These are phyloP conservation scores for Rhynchospora pubera DNA, from an alignment of 176 grass and related monocot genomes.

Conservation along the genomic window DNA sequence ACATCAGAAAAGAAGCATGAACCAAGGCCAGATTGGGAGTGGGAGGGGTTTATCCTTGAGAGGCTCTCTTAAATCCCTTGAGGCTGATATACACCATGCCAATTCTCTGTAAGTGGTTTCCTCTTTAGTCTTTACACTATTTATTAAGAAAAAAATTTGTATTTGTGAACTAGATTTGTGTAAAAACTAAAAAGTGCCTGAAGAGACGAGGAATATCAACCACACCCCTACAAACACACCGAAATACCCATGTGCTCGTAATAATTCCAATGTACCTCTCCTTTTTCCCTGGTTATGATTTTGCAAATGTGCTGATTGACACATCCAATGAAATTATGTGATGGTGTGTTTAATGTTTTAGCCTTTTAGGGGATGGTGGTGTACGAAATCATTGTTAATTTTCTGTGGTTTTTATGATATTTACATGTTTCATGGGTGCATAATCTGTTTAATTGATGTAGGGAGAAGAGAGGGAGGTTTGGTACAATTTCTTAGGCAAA, in stretches of 20 bases:
- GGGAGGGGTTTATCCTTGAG: conserved; percentile 46
- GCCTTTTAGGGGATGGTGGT: background rate
- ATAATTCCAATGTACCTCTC: no score
- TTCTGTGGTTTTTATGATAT: background rate
- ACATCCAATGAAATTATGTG: background rate
- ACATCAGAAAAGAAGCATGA: conserved; percentile 1
- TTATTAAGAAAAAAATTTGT: background rate
- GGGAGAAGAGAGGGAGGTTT: background rate
- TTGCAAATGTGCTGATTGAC: background rate
- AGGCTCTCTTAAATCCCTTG: conserved; percentile 65
- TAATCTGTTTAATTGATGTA: background rate
- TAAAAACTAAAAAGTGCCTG: background rate
- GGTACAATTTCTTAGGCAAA: background rate
- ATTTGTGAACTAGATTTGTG: background rate
- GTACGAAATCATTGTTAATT: background rate
- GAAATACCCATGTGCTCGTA: no score
- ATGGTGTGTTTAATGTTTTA: background rate
- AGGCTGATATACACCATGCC: conserved; percentile 76
- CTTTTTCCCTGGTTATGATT: background rate
- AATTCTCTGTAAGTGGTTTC: conserved; percentile 51
- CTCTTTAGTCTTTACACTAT: background rate
- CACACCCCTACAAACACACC: background rate
- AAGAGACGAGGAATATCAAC: background rate
- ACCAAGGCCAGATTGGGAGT: conserved; percentile 31
- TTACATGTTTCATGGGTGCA: background rate